Evolutionary conservation across 2,329 filamentous ascomycete genomes (phyloP).

Genomic region (Penicillium paneum): DNA sequence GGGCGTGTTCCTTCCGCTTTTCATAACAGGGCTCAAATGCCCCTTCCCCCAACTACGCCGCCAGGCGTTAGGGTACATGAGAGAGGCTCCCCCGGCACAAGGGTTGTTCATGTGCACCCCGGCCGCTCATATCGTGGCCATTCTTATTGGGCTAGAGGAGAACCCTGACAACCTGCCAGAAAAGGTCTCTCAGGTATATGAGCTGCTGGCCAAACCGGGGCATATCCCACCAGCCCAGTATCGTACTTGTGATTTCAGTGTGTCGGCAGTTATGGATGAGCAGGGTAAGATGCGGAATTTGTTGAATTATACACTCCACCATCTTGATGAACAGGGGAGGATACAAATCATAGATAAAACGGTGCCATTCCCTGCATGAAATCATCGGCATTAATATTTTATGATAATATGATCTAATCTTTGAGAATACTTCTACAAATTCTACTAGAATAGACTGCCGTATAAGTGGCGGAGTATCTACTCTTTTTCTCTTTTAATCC

Average conservation of each 20-base stretch:
- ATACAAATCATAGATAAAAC: not conserved
- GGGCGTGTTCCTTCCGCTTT: constrained; percentile 20
- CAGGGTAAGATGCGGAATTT: not conserved
- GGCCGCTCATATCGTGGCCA: not conserved
- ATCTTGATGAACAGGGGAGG: not conserved
- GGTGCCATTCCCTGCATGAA: not conserved
- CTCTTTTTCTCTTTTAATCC: too few relatives aligned
- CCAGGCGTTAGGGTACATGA: constrained; percentile 10
- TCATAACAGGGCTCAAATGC: constrained; percentile 19
- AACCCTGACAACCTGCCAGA: not conserved
- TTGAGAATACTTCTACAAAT: too few relatives aligned
- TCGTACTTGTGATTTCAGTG: not conserved
- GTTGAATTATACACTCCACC: not conserved
- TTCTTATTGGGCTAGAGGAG: not conserved
- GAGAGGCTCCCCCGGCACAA: constrained; percentile 16
- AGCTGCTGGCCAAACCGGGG: not conserved
- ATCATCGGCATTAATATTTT: not conserved
- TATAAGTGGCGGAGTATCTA: too few relatives aligned
- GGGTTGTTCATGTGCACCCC: constrained; percentile 17
- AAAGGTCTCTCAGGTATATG: not conserved
- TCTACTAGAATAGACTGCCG: too few relatives aligned
- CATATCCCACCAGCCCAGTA: not conserved
- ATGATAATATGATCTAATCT: not conserved
- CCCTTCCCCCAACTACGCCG: constrained; percentile 14
- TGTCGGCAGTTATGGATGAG: not conserved